Conservation (phyloP, 257 asterid genomes). For the Dorcoceras hygrometricum region DNA sequence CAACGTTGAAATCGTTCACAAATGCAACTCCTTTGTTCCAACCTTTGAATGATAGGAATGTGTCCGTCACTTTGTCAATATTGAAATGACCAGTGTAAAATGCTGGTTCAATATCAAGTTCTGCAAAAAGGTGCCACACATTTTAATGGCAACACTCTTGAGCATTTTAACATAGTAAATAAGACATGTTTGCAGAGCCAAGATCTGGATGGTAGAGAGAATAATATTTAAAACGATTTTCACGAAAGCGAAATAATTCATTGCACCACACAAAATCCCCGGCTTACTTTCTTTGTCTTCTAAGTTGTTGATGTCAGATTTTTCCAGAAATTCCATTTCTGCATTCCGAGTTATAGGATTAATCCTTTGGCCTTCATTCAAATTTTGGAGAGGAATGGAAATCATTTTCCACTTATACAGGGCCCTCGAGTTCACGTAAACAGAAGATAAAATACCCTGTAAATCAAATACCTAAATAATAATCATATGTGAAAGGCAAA, state of each 20-base stretch:
- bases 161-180: neutral
- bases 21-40: slow-evolving; percentile 92
- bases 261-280: neutral
- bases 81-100: slow-evolving; percentile 61
- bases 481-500: neutral
- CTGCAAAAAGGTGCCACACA: slow-evolving; percentile 36
- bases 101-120: slow-evolving; percentile 53
- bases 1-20: slow-evolving; percentile 65
- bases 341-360: slow-evolving; percentile 39
- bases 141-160: neutral
- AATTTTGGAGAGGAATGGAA: slow-evolving; percentile 61
- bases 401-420: slow-evolving; percentile 72
- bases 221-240: no score
- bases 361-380: slow-evolving; percentile 42
- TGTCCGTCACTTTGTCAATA: slow-evolving; percentile 56
- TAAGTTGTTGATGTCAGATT: slow-evolving; percentile 28
- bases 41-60: slow-evolving; percentile 73
- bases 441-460: slow-evolving; percentile 85
- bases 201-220: neutral
- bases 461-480: slow-evolving; percentile 28
- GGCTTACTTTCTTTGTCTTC: slow-evolving; percentile 42
- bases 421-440: slow-evolving; percentile 58
- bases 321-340: slow-evolving; percentile 16
- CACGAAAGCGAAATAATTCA: neutral
- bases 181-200: neutral